Conservation (phyloP, 2,329 filamentous ascomycete genomes). For the Fusarium tuaranense region DNA sequence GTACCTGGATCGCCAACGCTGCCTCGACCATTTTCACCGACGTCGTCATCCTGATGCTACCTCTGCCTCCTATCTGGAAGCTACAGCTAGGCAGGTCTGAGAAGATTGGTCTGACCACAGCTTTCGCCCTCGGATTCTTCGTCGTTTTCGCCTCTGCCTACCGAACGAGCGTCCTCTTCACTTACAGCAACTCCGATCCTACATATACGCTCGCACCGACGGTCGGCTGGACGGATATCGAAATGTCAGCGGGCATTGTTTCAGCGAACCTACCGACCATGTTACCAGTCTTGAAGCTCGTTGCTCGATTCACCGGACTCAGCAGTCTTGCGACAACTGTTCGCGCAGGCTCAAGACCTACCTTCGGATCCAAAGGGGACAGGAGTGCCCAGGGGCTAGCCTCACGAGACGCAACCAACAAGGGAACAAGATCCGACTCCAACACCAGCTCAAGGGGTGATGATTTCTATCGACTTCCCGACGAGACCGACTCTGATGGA, state of each 20-base stretch:
- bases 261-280: conserved; percentile 66
- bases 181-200: conserved; percentile 54
- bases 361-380: conserved; percentile 41
- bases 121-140: conserved; percentile 59
- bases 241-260: conserved; percentile 63
- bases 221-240: conserved; percentile 61
- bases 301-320: conserved; percentile 54
- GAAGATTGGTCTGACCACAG: conserved; percentile 57
- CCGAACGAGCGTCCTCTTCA: conserved; percentile 60
- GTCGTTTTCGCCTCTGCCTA: conserved; percentile 63
- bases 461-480: conserved; percentile 49
- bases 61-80: conserved; percentile 59
- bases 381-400: conserved; percentile 34
- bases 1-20: conserved; percentile 63
- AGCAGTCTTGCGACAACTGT: conserved; percentile 41
- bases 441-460: conserved; percentile 29
- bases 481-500: conserved; percentile 45
- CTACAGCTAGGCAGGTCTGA: conserved; percentile 55
- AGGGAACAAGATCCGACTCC: conserved; percentile 15
- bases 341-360: conserved; percentile 26
- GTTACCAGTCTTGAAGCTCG: conserved; percentile 55
- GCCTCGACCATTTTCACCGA: conserved; percentile 61
- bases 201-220: conserved; percentile 60
- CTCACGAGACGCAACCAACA: conserved; percentile 7
- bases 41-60: conserved; percentile 57